phyloP scores from a whole-genome alignment of 2,329 filamentous ascomycete genomes.

The Hypoxylon sp. region DNA sequence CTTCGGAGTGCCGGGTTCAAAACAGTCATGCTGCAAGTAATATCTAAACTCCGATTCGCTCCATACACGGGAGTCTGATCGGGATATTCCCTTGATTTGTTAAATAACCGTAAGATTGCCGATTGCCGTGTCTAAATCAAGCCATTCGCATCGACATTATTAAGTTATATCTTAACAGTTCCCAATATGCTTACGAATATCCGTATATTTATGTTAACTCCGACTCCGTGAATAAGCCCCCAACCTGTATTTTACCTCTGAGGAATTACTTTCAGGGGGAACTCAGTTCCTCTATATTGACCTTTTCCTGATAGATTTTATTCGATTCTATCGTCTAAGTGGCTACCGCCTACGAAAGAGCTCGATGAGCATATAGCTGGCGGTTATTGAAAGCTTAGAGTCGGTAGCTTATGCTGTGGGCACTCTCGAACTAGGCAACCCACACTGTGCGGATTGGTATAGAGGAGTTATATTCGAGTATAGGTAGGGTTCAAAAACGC shows the following conservation, averaged over 20 bases:
- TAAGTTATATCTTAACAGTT: not conserved
- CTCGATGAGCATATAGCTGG: not conserved
- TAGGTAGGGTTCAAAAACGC: not conserved
- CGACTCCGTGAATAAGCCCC: not conserved
- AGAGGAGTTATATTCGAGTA: not conserved
- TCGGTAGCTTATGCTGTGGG: not conserved
- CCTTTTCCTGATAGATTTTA: not conserved
- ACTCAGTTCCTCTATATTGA: not conserved
- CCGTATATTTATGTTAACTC: not conserved
- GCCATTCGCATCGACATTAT: not conserved
- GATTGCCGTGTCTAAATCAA: not conserved
- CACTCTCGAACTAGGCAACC: not conserved
- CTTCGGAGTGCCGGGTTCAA: not conserved
- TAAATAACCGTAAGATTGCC: not conserved
- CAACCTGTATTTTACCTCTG: not conserved
- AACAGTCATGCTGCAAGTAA: not conserved
- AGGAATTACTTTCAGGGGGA: not conserved
- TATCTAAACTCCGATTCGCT: conserved; percentile 7
- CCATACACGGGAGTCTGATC: not conserved
- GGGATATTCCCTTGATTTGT: not conserved
- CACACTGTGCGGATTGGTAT: not conserved
- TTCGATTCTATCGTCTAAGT: not conserved
- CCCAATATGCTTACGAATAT: not conserved
- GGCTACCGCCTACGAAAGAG: not conserved
- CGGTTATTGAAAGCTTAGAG: not conserved